Conservation (phyloP, 2,329 filamentous ascomycete genomes). For the Orbilia blumenaviensis region DNA sequence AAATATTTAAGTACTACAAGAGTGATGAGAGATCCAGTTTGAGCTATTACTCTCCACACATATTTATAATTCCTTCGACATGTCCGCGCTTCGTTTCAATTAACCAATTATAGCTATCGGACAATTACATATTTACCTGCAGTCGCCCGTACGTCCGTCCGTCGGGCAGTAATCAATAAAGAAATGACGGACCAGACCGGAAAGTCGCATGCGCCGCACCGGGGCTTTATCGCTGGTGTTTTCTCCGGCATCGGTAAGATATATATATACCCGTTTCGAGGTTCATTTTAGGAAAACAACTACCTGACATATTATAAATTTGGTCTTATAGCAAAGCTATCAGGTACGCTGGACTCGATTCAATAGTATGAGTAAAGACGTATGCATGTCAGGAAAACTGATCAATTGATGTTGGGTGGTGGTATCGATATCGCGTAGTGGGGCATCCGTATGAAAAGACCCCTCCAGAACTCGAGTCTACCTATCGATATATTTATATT, state of each 20-base stretch:
- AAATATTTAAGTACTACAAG: too few relatives aligned
- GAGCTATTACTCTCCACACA: background rate
- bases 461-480: background rate
- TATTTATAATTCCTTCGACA: conserved; percentile 3
- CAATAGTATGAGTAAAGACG: background rate
- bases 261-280: background rate
- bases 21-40: background rate
- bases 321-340: conserved; percentile 31
- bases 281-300: background rate
- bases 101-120: too few relatives aligned
- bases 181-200: conserved; percentile 52
- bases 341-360: conserved; percentile 15
- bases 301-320: background rate
- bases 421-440: conserved; percentile 61
- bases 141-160: background rate
- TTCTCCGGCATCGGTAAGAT: conserved; percentile 94
- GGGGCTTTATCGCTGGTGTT: conserved; percentile 95
- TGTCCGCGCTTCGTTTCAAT: too few relatives aligned
- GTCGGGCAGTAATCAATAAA: background rate
- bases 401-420: conserved; percentile 8
- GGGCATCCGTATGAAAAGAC: conserved; percentile 70
- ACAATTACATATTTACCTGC: too few relatives aligned
- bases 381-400: background rate
- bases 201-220: conserved; percentile 72
- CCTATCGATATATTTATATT: too few relatives aligned